Evolutionary conservation across 768 basidiomycete genomes (phyloP).

Genomic region (Lentinula guzmanii): DNA sequence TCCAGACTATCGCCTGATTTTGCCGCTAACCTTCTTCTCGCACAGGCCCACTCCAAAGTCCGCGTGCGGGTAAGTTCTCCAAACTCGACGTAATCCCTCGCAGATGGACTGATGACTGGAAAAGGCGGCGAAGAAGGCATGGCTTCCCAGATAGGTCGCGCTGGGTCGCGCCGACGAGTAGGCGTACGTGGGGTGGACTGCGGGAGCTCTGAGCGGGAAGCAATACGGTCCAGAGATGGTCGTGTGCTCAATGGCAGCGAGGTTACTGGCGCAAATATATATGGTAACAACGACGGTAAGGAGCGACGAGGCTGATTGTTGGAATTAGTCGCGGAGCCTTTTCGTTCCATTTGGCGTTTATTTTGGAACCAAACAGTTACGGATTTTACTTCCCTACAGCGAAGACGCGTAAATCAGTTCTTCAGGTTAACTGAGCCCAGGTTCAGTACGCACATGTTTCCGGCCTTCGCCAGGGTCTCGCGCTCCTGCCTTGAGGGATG

Average conservation of each 20-base stretch:
- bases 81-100: constrained; percentile 41
- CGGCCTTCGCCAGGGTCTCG: constrained; percentile 53
- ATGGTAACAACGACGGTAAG: not conserved
- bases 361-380: constrained; percentile 86
- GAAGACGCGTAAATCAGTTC: constrained; percentile 2
- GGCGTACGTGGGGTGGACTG: constrained; percentile 9
- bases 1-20: not conserved
- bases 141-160: constrained; percentile 41
- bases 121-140: constrained; percentile 63
- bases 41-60: constrained; percentile 75
- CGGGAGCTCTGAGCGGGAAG: constrained; percentile 43
- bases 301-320: constrained; percentile 9
- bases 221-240: constrained; percentile 51
- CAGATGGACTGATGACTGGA: constrained; percentile 44
- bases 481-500: constrained; percentile 74
- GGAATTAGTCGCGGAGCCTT: constrained; percentile 14
- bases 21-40: constrained; percentile 25
- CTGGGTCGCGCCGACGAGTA: constrained; percentile 15
- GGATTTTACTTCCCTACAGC: constrained; percentile 55
- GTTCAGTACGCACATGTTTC: constrained; percentile 50
- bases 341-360: constrained; percentile 55
- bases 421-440: constrained; percentile 1
- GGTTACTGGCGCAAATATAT: not conserved
- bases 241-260: not conserved
- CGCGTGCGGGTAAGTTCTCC: constrained; percentile 40